Base-by-base conservation (phyloP, 805 yeast genomes). In the Lachancea sp. region DNA sequence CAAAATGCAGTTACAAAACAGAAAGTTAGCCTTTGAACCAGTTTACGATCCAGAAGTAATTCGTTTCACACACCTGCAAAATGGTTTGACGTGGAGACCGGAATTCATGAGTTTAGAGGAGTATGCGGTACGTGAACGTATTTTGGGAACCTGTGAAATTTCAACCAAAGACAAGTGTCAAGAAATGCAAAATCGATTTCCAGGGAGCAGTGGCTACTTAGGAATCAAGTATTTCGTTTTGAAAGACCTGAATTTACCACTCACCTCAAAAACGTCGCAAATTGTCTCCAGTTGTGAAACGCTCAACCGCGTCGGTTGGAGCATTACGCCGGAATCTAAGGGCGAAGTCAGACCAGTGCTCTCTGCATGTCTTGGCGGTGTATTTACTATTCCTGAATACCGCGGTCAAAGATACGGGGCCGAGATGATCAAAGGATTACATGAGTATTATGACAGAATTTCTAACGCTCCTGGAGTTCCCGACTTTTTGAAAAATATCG, bases 341-440 rank as follows among this genome's bases (percentile, higher is more conserved):
- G 61, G 60, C 1, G 47, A 49, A 5, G 36, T 63, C 17, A 55
- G 52, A 18, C 60, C 64, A 8, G 52, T 60, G 4, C 43, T 64
- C 4, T 46, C 63, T n/a, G 59, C 69, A 36, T 59, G 76, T 40
- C 59, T 80, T 42, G 86, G 85, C 18, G 75, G 79, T 8, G 86
- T 80, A 1, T 79, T 61, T 53, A 78, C 84, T 0, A 58, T 69
- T 5, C 56, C 61, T 12, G 49, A 65, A 30, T 60, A 64, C 48
- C 69, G 88, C 38, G 70, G 72, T 11, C 70, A 69, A 45, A 82
- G 83, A 2, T 77, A 75, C 50, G 83, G 83, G 0, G 56, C 57
- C 6, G 40, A 42, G 20, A 70, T 80, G 80, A 60, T 80, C 32
- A 42, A 42, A 11, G 31, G 42, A 30, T 48, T 75, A 26, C 61